Evolutionary conservation across 2,329 filamentous ascomycete genomes (phyloP).

Genomic region (Clarireedia paspali): DNA sequence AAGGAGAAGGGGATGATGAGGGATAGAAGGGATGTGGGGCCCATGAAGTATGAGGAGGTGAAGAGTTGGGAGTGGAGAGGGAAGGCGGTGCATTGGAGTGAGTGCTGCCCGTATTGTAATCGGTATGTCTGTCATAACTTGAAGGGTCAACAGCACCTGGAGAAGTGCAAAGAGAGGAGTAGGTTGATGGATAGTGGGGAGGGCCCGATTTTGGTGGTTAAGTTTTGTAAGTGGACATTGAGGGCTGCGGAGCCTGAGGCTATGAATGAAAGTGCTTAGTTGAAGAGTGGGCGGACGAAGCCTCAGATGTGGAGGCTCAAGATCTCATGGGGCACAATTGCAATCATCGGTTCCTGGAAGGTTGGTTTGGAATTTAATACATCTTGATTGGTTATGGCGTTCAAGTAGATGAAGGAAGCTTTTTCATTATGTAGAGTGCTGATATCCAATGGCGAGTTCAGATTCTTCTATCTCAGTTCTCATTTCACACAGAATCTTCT

Average conservation of each 20-base stretch:
- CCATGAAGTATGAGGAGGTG: not conserved
- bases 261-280: not conserved
- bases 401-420: too few relatives aligned
- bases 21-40: not conserved
- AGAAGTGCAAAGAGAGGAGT: not conserved
- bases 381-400: too few relatives aligned
- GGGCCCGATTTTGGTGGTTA: constrained; percentile 2
- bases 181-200: not conserved
- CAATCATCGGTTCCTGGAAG: too few relatives aligned
- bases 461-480: too few relatives aligned
- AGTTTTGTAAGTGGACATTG: not conserved
- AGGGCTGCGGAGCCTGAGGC: not conserved
- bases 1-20: not conserved
- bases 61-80: not conserved
- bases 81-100: not conserved
- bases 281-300: not conserved
- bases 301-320: not conserved
- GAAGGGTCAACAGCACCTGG: not conserved
- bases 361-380: too few relatives aligned
- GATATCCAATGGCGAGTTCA: too few relatives aligned
- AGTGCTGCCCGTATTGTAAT: not conserved
- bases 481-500: too few relatives aligned
- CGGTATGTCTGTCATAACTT: not conserved
- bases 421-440: too few relatives aligned
- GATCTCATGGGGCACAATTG: too few relatives aligned